A percentile compares a stretch with the other conserved stretches of the same genome.
Conservation (phyloP, 306 rosid species). For the Acacia crassicarpa region DNA sequence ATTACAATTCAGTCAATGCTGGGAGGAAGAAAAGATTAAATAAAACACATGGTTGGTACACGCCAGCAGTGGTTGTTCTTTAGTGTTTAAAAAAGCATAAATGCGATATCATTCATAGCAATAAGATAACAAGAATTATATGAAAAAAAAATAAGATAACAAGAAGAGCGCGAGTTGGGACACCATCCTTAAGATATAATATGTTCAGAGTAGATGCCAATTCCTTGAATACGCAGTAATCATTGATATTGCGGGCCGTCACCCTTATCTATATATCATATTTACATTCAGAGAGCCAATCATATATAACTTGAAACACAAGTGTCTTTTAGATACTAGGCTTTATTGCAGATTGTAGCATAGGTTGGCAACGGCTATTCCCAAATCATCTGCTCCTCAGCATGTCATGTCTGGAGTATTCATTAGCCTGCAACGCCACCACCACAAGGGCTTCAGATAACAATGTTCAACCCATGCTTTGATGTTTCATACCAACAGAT, state of each 20-base stretch:
- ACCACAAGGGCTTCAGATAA: background rate
- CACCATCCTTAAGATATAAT: background rate
- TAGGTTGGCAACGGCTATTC: constrained; percentile 28
- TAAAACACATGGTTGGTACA: background rate
- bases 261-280: background rate
- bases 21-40: background rate
- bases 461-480: background rate
- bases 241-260: constrained; percentile 8
- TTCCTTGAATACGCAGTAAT: constrained; percentile 26
- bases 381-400: constrained; percentile 66
- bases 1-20: background rate
- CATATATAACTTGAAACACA: constrained; percentile 31
- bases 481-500: background rate
- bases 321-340: constrained; percentile 27
- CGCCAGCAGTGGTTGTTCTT: background rate
- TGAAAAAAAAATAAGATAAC: too few relatives aligned
- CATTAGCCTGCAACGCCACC: constrained; percentile 30
- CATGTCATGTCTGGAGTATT: constrained; percentile 50
- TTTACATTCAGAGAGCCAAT: constrained; percentile 31
- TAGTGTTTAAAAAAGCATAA: background rate
- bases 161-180: background rate
- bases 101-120: background rate
- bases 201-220: constrained; percentile 27
- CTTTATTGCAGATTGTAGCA: constrained; percentile 37
- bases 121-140: background rate